A percentile compares a stretch with the other conserved stretches of the same genome.
These are phyloP conservation scores for Neophaeococcomyces mojaviensis DNA, from an alignment of 2,329 filamentous ascomycete genomes.

Conservation along the genomic window DNA sequence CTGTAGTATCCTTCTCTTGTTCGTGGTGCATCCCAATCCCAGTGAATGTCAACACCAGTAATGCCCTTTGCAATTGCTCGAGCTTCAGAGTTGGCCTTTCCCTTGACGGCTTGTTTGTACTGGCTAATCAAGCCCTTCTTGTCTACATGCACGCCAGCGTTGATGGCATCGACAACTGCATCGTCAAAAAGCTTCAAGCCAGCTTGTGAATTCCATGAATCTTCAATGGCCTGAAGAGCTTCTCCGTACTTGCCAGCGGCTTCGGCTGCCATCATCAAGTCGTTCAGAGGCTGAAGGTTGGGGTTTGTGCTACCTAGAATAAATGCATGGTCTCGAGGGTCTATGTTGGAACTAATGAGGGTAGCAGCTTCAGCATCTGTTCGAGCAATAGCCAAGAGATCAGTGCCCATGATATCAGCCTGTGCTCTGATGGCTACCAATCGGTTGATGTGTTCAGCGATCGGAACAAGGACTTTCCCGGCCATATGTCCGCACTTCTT, in stretches of 20 bases:
- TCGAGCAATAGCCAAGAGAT: slow-evolving; percentile 83
- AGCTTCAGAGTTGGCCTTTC: slow-evolving; percentile 79
- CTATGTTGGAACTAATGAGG: slow-evolving; percentile 92
- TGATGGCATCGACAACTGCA: slow-evolving; percentile 76
- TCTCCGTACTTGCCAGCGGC: slow-evolving; percentile 69
- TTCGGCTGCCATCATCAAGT: slow-evolving; percentile 85
- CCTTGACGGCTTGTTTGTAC: slow-evolving; percentile 62
- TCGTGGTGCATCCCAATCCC: slow-evolving; percentile 89
- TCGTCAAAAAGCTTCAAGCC: slow-evolving; percentile 83
- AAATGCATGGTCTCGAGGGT: slow-evolving; percentile 90
- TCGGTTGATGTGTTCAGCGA: slow-evolving; percentile 96
- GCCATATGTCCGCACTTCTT: slow-evolving; percentile 99
- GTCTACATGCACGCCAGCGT: slow-evolving; percentile 57
- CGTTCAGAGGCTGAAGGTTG: slow-evolving; percentile 71
- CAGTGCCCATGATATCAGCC: slow-evolving; percentile 95
- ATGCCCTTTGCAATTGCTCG: slow-evolving; percentile 69
- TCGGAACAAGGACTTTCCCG: slow-evolving; percentile 93
- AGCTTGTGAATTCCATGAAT: slow-evolving; percentile 73
- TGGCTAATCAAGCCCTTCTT: slow-evolving; percentile 60
- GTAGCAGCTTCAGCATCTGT: slow-evolving; percentile 98
- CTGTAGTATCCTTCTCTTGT: slow-evolving; percentile 95
- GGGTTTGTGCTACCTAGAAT: slow-evolving; percentile 86
- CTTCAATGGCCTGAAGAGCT: slow-evolving; percentile 84
- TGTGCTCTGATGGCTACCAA: slow-evolving; percentile 94
- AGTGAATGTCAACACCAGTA: slow-evolving; percentile 74